These are phyloP conservation scores for Podaxis rugospora DNA, from an alignment of 768 basidiomycete genomes.

Conservation along the genomic window DNA sequence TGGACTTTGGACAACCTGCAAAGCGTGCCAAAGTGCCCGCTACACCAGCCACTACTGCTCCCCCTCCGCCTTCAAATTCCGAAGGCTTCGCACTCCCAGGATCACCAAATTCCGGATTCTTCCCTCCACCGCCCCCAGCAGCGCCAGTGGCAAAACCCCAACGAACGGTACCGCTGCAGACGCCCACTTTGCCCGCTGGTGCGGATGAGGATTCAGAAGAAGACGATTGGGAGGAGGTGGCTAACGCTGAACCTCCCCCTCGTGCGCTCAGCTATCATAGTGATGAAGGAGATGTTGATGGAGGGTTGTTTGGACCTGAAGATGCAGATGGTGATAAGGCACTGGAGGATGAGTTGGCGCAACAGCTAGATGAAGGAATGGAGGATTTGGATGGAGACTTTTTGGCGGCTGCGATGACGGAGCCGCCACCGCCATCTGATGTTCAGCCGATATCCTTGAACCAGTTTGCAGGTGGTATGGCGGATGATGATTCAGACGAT, in stretches of 20 bases:
- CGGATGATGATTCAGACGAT: constrained; percentile 7
- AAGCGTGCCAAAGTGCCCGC: constrained; percentile 3
- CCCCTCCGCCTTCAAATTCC: background rate
- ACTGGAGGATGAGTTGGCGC: constrained; percentile 11
- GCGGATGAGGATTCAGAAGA: constrained; percentile 14
- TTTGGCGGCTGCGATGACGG: constrained; percentile 6
- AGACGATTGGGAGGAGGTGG: constrained; percentile 15
- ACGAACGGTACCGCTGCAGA: background rate
- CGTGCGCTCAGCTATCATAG: constrained; percentile 9
- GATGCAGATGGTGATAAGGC: background rate
- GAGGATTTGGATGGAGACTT: constrained; percentile 10
- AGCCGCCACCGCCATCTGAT: background rate
- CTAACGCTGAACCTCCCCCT: background rate
- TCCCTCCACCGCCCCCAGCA: constrained; percentile 4
- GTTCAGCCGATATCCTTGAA: constrained; percentile 14
- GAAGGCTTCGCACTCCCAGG: constrained; percentile 12
- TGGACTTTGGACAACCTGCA: constrained; percentile 8
- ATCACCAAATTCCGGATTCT: constrained; percentile 3
- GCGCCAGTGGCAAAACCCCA: background rate
- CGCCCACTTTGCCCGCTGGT: background rate
- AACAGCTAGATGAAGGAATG: constrained; percentile 9
- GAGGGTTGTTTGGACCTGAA: background rate
- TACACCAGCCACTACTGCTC: background rate
- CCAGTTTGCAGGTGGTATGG: constrained; percentile 8
- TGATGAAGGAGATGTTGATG: constrained; percentile 4